phyloP scores from a whole-genome alignment of 2,329 filamentous ascomycete species.

The Monilinia vaccinii-corymbosi region DNA sequence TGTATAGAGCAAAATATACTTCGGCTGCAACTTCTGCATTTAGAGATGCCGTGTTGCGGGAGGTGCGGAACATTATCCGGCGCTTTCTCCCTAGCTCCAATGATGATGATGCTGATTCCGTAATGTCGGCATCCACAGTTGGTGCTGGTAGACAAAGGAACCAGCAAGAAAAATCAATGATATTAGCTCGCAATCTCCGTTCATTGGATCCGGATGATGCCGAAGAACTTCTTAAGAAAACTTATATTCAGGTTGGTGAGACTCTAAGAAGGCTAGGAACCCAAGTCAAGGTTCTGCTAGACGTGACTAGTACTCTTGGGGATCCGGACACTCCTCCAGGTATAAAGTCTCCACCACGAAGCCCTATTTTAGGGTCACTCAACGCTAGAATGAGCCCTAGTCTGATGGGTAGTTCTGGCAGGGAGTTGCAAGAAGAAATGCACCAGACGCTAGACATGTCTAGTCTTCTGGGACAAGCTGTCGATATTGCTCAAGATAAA shows the following conservation, averaged over 20 bases:
- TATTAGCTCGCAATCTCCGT: conserved; percentile 79
- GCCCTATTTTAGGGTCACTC: conserved; percentile 24
- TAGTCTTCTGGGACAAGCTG: conserved; percentile 68
- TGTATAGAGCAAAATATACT: conserved; percentile 75
- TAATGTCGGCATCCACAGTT: conserved; percentile 74
- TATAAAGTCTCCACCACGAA: conserved; percentile 27
- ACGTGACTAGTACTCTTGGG: conserved; percentile 66
- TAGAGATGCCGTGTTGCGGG: conserved; percentile 72
- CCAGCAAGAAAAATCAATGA: conserved; percentile 82
- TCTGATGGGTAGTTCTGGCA: conserved; percentile 14
- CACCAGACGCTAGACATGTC: conserved; percentile 69
- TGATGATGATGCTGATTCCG: conserved; percentile 87
- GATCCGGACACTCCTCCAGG: conserved; percentile 17
- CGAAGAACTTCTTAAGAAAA: conserved; percentile 69
- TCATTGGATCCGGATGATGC: conserved; percentile 76
- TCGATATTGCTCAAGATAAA: conserved; percentile 72
- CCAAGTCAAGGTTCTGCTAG: conserved; percentile 89
- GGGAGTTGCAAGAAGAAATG: conserved; percentile 58
- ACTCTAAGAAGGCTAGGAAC: conserved; percentile 76
- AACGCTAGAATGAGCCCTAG: conserved; percentile 19
- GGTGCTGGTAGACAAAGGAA: conserved; percentile 58
- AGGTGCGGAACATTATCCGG: conserved; percentile 78
- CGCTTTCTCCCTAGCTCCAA: conserved; percentile 82
- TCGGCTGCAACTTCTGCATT: conserved; percentile 75
- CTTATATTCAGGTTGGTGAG: conserved; percentile 84